Conservation (phyloP, 2,329 filamentous ascomycete species). For the Monosporascus sp. region DNA sequence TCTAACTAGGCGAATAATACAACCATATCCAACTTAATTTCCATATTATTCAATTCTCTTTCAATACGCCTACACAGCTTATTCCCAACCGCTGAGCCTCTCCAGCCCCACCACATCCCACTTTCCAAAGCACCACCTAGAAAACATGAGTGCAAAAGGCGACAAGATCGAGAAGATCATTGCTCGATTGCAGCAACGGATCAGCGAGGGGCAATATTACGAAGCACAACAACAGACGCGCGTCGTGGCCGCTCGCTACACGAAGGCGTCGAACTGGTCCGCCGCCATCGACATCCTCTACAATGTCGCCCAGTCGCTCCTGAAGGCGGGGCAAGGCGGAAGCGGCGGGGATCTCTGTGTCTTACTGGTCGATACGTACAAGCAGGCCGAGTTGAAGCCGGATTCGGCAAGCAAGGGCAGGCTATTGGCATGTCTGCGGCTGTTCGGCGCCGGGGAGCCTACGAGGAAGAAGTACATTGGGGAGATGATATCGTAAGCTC, state of each 20-base stretch:
- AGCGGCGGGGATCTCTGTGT: slow-evolving; percentile 87
- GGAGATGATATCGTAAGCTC: slow-evolving; percentile 68
- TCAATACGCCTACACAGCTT: too few relatives aligned
- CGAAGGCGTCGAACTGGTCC: slow-evolving; percentile 78
- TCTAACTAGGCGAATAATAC: too few relatives aligned
- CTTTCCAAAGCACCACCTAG: background rate
- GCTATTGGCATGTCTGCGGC: slow-evolving; percentile 70
- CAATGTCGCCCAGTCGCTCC: slow-evolving; percentile 75
- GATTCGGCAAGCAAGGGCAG: slow-evolving; percentile 70
- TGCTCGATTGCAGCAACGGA: slow-evolving; percentile 72
- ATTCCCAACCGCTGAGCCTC: background rate
- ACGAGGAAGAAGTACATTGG: slow-evolving; percentile 88
- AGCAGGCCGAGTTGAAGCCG: slow-evolving; percentile 74
- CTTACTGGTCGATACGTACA: slow-evolving; percentile 85
- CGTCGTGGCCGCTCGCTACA: slow-evolving; percentile 88
- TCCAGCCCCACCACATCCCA: background rate
- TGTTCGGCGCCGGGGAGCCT: slow-evolving; percentile 79
- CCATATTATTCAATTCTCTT: too few relatives aligned
- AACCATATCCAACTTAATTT: too few relatives aligned
- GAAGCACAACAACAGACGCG: slow-evolving; percentile 98
- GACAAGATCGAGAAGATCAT: slow-evolving; percentile 55
- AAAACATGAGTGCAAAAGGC: slow-evolving; percentile 27
- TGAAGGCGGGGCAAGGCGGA: slow-evolving; percentile 89
- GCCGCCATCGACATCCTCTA: slow-evolving; percentile 84
- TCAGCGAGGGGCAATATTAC: slow-evolving; percentile 88